These are phyloP conservation scores for Ceriops tagal DNA, from an alignment of 345 rosid species.

Conservation along the genomic window DNA sequence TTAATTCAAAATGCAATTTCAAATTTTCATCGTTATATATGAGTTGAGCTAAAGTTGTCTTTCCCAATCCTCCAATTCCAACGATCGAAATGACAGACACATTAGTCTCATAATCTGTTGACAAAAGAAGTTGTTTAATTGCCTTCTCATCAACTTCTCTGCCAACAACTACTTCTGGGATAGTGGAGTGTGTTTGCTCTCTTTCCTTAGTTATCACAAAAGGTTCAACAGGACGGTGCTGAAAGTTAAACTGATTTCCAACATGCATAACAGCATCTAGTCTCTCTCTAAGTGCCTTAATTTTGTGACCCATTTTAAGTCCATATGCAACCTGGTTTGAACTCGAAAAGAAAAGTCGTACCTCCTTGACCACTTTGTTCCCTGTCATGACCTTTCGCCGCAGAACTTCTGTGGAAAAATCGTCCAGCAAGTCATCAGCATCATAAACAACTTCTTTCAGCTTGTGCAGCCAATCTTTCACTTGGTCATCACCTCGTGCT, in stretches of 20 bases:
- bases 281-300: constrained; percentile 17
- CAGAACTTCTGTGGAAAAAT: constrained; percentile 19
- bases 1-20: too few relatives aligned
- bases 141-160: constrained; percentile 20
- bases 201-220: background rate
- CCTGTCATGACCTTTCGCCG: background rate
- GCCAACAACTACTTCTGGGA: constrained; percentile 16
- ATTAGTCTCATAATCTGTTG: too few relatives aligned
- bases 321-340: constrained; percentile 11
- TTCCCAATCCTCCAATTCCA: too few relatives aligned
- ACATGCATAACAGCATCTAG: constrained; percentile 14
- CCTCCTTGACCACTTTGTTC: background rate
- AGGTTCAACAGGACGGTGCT: background rate
- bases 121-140: background rate
- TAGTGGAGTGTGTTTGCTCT: constrained; percentile 11
- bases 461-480: constrained; percentile 23
- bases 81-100: too few relatives aligned
- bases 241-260: background rate
- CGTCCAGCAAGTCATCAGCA: constrained; percentile 36
- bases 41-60: background rate
- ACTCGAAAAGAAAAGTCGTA: constrained; percentile 10
- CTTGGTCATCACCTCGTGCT: background rate
- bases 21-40: background rate
- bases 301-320: constrained; percentile 13
- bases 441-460: constrained; percentile 26